These are phyloP conservation scores for Poa annua DNA, from an alignment of 176 grass and related monocot genomes.

Conservation along the genomic window DNA sequence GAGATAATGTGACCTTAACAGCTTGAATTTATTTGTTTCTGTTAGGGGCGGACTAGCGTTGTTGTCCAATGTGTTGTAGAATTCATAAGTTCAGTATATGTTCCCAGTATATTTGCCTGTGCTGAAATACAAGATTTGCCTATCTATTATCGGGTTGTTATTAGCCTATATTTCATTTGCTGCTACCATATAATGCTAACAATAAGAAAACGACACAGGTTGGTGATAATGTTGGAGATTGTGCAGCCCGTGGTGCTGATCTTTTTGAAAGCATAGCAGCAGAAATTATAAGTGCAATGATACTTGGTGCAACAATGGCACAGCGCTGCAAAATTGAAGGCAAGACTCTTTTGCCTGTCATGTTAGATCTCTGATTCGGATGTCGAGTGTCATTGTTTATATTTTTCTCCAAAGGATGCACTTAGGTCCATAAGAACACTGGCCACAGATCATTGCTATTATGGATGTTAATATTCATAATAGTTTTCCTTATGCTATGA, in stretches of 20 bases:
- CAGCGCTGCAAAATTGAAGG: conserved; percentile 99
- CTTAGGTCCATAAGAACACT: conserved; percentile 24
- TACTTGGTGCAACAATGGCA: conserved; percentile 98
- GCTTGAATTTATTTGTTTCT: conserved; percentile 14
- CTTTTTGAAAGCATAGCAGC: conserved; percentile 99
- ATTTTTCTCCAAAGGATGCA: conserved; percentile 14
- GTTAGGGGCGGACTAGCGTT: background rate
- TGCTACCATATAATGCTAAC: conserved; percentile 29
- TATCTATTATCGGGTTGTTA: conserved; percentile 30
- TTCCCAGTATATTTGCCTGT: conserved; percentile 17
- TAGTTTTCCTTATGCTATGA: background rate
- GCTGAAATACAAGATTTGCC: conserved; percentile 20
- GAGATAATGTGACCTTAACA: background rate
- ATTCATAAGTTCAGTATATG: background rate
- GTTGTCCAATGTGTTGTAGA: conserved; percentile 16
- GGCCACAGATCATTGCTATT: conserved; percentile 24
- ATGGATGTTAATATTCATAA: conserved; percentile 13
- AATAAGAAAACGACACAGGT: conserved; percentile 61
- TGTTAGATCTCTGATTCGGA: conserved; percentile 19
- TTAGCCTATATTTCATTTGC: conserved; percentile 34
- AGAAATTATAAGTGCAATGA: conserved; percentile 99
- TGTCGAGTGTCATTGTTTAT: conserved; percentile 17
- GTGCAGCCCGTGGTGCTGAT: conserved; percentile 96
- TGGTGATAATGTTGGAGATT: conserved; percentile 99
- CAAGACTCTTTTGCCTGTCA: conserved; percentile 40